Conservation (phyloP, 2,329 filamentous ascomycete genomes). For the Corniculantispora saksenae region DNA sequence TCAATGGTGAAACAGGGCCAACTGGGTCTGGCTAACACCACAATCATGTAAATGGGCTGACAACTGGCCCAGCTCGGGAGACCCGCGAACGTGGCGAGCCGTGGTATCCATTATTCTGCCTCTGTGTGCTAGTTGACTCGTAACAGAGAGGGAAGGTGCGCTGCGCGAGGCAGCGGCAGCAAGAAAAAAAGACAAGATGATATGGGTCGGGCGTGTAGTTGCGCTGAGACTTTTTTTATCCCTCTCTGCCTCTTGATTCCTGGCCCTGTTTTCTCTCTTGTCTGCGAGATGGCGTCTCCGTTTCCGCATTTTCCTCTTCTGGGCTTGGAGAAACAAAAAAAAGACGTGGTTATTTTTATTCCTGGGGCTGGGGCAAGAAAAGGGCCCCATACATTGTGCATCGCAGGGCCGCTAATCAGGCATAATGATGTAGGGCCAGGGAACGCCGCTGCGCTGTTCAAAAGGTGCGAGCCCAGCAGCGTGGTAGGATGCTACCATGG, state of each 20-base stretch:
- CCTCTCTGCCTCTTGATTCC: not conserved
- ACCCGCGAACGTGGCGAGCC: conserved; percentile 19
- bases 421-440: conserved; percentile 7
- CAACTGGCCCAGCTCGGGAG: conserved; percentile 4
- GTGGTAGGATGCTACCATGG: not conserved
- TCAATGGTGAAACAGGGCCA: conserved; percentile 8
- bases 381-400: conserved; percentile 2
- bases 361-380: not conserved
- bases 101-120: conserved; percentile 6
- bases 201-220: conserved; percentile 13
- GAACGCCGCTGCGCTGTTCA: not conserved
- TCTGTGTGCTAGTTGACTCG: conserved; percentile 5
- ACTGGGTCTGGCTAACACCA: not conserved
- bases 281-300: too few relatives aligned
- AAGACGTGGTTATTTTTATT: not conserved
- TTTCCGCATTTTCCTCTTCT: not conserved
- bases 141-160: not conserved
- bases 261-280: not conserved
- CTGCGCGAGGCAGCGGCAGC: too few relatives aligned
- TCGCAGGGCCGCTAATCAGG: not conserved
- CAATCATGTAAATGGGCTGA: too few relatives aligned
- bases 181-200: too few relatives aligned
- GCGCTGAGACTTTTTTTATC: conserved; percentile 3
- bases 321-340: not conserved
- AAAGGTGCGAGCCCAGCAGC: not conserved